Evolutionary conservation across 2,329 filamentous ascomycete genomes (phyloP).

Genomic region (Calonectria pauciramosa): DNA sequence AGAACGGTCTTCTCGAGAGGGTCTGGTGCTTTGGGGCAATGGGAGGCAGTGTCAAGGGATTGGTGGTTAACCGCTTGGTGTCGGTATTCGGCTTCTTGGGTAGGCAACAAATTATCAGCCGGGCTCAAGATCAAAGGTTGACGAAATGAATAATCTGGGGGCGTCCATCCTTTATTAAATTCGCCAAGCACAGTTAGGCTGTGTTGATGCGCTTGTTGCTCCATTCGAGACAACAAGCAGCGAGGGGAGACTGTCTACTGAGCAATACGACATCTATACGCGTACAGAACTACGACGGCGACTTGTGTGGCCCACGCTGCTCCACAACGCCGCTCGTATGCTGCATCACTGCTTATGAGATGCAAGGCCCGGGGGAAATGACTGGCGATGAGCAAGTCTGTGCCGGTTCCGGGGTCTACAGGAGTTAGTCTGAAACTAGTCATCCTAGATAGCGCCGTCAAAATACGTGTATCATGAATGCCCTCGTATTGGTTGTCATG

Average conservation of each 20-base stretch:
- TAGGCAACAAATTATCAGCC: not conserved
- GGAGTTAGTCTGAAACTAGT: not conserved
- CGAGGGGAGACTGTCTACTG: not conserved
- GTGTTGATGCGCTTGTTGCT: not conserved
- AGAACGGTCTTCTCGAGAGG: not conserved
- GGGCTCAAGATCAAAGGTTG: not conserved
- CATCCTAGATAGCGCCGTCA: no score
- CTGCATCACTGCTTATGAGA: not conserved
- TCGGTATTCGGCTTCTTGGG: not conserved
- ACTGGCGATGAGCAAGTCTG: not conserved
- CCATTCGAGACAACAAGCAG: not conserved
- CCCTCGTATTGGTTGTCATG: not conserved
- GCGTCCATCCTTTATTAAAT: not conserved
- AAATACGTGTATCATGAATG: not conserved
- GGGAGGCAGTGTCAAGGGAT: not conserved
- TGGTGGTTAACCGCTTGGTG: not conserved
- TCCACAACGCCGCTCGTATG: not conserved
- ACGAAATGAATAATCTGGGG: not conserved
- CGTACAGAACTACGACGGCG: not conserved
- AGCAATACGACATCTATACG: constrained; percentile 1
- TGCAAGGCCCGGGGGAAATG: not conserved
- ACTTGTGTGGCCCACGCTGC: not conserved
- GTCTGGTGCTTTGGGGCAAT: not conserved
- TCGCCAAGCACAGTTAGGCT: not conserved
- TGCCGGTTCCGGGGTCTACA: not conserved